Evolutionary conservation across 2,329 filamentous ascomycete species (phyloP).

Genomic region (Tolypocladium paradoxum): DNA sequence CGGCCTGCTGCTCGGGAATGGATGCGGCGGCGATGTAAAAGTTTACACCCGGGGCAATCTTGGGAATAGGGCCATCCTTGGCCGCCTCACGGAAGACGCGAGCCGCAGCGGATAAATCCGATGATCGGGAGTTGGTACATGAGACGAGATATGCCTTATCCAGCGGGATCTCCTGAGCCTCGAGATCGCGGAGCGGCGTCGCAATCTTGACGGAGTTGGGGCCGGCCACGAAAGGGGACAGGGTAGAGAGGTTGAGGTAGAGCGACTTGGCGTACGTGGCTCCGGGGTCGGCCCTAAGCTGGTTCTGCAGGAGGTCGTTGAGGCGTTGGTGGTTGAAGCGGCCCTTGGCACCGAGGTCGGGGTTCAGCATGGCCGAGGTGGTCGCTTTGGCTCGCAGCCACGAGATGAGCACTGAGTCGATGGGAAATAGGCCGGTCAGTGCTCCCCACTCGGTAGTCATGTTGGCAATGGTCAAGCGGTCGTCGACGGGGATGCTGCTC

Average conservation of each 20-base stretch:
- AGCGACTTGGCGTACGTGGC: slow-evolving; percentile 77
- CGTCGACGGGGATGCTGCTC: slow-evolving; percentile 58
- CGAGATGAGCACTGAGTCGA: slow-evolving; percentile 57
- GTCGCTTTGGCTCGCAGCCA: slow-evolving; percentile 77
- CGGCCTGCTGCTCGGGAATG: slow-evolving; percentile 58
- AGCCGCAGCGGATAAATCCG: slow-evolving; percentile 73
- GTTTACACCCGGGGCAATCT: slow-evolving; percentile 63
- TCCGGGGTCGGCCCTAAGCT: slow-evolving; percentile 58
- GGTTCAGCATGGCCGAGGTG: slow-evolving; percentile 46
- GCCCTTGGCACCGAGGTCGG: slow-evolving; percentile 31
- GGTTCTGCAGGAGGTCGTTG: slow-evolving; percentile 60
- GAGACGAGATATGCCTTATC: slow-evolving; percentile 81
- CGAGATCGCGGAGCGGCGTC: slow-evolving; percentile 65
- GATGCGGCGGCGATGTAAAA: slow-evolving; percentile 88
- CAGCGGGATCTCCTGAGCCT: slow-evolving; percentile 61
- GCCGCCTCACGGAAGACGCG: slow-evolving; percentile 72
- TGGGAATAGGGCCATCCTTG: slow-evolving; percentile 50
- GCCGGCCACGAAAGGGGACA: slow-evolving; percentile 75
- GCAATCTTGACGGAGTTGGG: slow-evolving; percentile 87
- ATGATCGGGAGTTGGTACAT: slow-evolving; percentile 78
- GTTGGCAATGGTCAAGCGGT: slow-evolving; percentile 63
- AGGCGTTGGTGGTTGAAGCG: slow-evolving; percentile 64
- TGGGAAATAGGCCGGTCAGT: slow-evolving; percentile 55
- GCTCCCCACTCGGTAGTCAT: slow-evolving; percentile 81
- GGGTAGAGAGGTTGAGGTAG: slow-evolving; percentile 70